Base-by-base conservation (phyloP, 305 asterid species). In the Coffea humblotiana region DNA sequence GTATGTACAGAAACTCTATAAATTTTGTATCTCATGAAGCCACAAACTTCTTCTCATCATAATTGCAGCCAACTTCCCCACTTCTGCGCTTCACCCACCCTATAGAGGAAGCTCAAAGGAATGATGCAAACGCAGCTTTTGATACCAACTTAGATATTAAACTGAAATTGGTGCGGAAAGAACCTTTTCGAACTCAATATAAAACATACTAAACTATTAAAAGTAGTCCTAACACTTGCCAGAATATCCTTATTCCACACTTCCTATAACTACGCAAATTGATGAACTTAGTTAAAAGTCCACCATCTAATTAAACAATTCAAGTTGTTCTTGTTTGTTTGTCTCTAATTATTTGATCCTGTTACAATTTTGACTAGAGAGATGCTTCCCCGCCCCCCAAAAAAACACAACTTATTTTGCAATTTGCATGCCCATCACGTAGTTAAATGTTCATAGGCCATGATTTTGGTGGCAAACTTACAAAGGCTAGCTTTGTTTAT, bases 391-490 rank as follows among this genome's bases (percentile, higher is more conserved):
- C 43, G 32, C 32, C 32, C 32, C 32, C 32, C 32, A 32, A 32
- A 32, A 32, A 32, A 32, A 40, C 43, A 40, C 43, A 40, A 40
- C 6, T 40, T 40, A 3, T 40, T 61, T 11, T 40, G 71, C 40
- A 75, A 75, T 23, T 76, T 76, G 79, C 79, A 63, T 76, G 79
- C 60, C 63, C 61, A 58, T 21, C 79, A 63, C 72, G 72, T 63
- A 43, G 18, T 23, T 60, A 1, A 48, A 8, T 23, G 56, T 40
- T 32, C 23, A 37, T 21, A 11, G 32, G 74, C 74, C 56, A 40
- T 70, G 32, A 70, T 13, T 70, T 71, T 12, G 75, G 75, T 45
- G 12, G 25, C 58, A n/a, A 47, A 71, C 75, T 23, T 43, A 2
- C 29, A 12, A 70, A 19, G 18, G 18, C 1, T 2, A 70, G 13